Base-by-base conservation (phyloP, 1,284 basidiomycete genomes). In the Phenoliferia sp. region DNA sequence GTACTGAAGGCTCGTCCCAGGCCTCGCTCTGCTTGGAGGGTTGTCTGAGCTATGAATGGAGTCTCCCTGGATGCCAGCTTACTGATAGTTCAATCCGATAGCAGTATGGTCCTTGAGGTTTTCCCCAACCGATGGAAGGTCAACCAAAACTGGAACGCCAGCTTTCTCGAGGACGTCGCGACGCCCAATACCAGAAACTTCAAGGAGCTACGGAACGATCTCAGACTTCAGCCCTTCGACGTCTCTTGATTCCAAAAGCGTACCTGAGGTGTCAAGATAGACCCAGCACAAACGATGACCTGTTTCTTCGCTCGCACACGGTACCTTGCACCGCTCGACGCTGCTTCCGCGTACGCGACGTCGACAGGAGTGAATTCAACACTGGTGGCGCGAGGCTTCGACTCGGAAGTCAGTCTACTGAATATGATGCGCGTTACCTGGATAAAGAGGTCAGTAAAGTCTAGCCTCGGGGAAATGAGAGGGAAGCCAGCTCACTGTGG, bases 141-240 rank as follows among this genome's bases (percentile, higher is more conserved):
- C 83, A 50, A 81, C 77, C 1, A 87, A 74, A 19, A 87, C 76
- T 0, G 83, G 80, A 34, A 89, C 85, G 10, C 75, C 73, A 65
- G 84, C 79, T 39, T 80, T 75, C 12, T 79, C 69, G 28, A 89
- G 81, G 22, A 87, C 81, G 19, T 80, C 77, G 2, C 81, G 80
- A 31, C 87, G 85, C 0, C 88, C 88, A n/a, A 89, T 76, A 7
- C 88, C 88, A 19, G 87, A 88, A 36, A 90, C 81, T 81, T 89
- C 82, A 16, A 91, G 82, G 57, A 90, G 83, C 81, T 90, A 80
- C 12, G 82, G 16, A 28, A 5, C 26, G 54, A 5, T n/a, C 54
- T 33, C n/a, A 44, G 39, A 12, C 39, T 44, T 44, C 39, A 12
- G 12, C 39, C 39, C 12, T 22, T 12, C 39, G 12, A 22, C 22